Evolutionary conservation across 139 green algal species (phyloP), one percentile per base, ranked within the genome.

Genomic region (Chlorella sp.): DNA sequence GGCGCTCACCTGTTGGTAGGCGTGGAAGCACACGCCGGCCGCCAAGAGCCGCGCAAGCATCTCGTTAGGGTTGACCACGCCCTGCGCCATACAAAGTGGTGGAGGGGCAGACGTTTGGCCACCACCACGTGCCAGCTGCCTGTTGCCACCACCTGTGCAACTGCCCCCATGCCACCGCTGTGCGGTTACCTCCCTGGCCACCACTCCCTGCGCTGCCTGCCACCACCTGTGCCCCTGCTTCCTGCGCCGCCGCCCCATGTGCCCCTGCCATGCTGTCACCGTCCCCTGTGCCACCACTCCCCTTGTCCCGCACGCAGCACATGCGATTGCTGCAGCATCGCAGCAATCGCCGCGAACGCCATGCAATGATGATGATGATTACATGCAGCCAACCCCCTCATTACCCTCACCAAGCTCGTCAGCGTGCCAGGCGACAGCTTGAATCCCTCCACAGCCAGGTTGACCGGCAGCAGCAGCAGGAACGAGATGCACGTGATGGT

Each of bases 401-500:
- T n/a, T n/a, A n/a, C 31, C 31, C 84, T 62, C 75, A 87, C 86
- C 62, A 79, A 73, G 20, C 72, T 68, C 6, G 62, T 20, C 63
- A 95, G 76, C 27, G 62, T 74, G 2, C 63, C 62, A 6, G 90
- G 86, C 4, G 85, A 91, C 42, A 96, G 72, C 33, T 74, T 68
- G 69, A 93, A 68, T 31, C 92, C 92, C 67, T 80, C 74, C n/a
- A 75, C 30, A 24, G n/a, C 35, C 31, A 80, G 24, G 14, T n/a
- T 67, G 22, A 97, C 34, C 10, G 93, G 93, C 31, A 87, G 26
- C 24, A 97, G 82, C 36, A 98, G 67, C 71, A 95, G 71, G 27
- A 33, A 35, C 0, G 90, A 93, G 34, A 97, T 74, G 67, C 98
- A 90, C 74, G 95, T 99, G 83, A 99, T 97, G 80, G 97, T 79